Evolutionary conservation across 1,284 basidiomycete species (phyloP).

Genomic region (Porogramme epimiltina): DNA sequence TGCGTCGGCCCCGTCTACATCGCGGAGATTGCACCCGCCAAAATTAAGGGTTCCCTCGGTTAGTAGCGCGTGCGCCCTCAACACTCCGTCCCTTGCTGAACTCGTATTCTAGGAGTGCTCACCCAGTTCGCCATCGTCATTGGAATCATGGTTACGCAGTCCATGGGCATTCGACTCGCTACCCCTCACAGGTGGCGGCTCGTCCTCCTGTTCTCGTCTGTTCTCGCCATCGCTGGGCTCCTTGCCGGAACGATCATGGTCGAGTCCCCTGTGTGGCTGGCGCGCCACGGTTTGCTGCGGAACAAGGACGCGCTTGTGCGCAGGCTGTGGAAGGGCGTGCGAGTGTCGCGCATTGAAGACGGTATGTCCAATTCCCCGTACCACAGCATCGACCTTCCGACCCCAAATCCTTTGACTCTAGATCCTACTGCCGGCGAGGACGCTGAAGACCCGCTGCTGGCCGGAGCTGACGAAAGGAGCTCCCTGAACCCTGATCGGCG

Average conservation of each 20-base stretch:
- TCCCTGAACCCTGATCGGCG: conserved; percentile 34
- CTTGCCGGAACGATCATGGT: conserved; percentile 51
- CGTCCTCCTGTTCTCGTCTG: conserved; percentile 70
- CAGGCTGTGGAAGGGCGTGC: conserved; percentile 50
- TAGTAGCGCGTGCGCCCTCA: conserved; percentile 41
- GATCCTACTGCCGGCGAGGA: conserved; percentile 29
- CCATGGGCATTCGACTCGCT: conserved; percentile 63
- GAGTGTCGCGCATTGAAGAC: conserved; percentile 19
- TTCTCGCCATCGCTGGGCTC: conserved; percentile 61
- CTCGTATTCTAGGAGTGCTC: conserved; percentile 61
- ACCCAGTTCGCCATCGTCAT: conserved; percentile 88
- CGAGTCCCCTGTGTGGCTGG: conserved; percentile 73
- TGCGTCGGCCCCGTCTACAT: conserved; percentile 89
- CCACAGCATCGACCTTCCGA: too few species aligned
- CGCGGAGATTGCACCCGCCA: conserved; percentile 76
- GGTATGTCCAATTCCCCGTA: conserved; percentile 8
- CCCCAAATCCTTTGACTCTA: neutral
- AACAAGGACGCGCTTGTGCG: conserved; percentile 48
- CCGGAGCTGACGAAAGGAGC: conserved; percentile 24
- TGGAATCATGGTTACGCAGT: conserved; percentile 81
- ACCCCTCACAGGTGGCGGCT: conserved; percentile 72
- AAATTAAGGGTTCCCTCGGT: conserved; percentile 75
- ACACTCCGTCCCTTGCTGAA: neutral
- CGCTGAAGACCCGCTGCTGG: conserved; percentile 48
- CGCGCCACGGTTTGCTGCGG: conserved; percentile 48